Evolutionary conservation across 805 yeast genomes (phyloP), one percentile per base, ranked within the genome.

Genomic region (Starmerella tilneyi): DNA sequence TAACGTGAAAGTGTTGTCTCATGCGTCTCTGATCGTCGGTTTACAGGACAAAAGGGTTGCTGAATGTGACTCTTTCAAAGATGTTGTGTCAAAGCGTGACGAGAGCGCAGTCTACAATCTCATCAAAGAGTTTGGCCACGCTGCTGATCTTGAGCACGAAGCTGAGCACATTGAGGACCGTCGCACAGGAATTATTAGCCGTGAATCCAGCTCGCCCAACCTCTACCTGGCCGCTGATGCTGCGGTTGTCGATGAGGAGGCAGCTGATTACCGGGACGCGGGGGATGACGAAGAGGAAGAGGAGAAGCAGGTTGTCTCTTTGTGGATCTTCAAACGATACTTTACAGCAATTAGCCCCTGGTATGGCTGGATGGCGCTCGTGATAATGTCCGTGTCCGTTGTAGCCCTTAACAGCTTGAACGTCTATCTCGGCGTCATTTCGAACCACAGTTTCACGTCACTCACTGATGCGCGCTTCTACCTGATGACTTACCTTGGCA

Each of bases 401-500:
- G 27, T 53, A 19, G 16, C 48, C n/a, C 52, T 50, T 28, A 56
- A 48, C 43, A 12, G 34, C 4, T 26, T 45, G 24, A 51, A 49
- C 24, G 34, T 56, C 12, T 56, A 51, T 49, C 48, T 56, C 7
- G 60, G 60, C 8, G 35, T 37, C 29, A 43, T 56, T 37, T 50
- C 60, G 5, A 53, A 56, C 43, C 48, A 55, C 33, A 35, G 31
- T 30, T 43, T 56, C 37, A 9, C 42, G 7, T 42, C 45, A 26
- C 42, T 56, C 8, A 12, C n/a, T 1, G 54, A 51, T 4, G 60
- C 55, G 3, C 42, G 41, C 3, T 73, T 65, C 57, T 92, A 86
- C 57, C 68, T 94, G 54, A 78, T 81, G 17, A 70, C 81, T 43
- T 92, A 89, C 60, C 94, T 97, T 53, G 59, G 83, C 34, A 67